A percentile compares a stretch with the other conserved stretches of the same genome.
phyloP scores from a whole-genome alignment of 306 rosid species.

The Cucumis cinereus region DNA sequence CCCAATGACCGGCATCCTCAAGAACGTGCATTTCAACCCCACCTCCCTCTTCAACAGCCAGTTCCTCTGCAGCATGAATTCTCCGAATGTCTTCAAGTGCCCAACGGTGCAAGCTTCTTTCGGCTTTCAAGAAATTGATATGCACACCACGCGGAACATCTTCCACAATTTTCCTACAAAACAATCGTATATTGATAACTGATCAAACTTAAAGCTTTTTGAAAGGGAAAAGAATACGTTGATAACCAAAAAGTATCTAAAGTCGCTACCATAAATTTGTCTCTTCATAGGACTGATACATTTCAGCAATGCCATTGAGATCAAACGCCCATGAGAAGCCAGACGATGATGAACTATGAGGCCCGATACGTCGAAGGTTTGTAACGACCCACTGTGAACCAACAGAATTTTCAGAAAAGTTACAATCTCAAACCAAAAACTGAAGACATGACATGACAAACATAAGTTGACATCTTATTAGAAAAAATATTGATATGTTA shows the following conservation, averaged over 20 bases:
- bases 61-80: constrained; percentile 85
- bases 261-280: constrained; percentile 62
- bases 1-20: constrained; percentile 99
- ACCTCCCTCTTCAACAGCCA: constrained; percentile 85
- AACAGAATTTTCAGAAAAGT: background rate
- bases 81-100: constrained; percentile 89
- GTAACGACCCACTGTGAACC: constrained; percentile 81
- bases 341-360: constrained; percentile 30
- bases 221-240: background rate
- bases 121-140: constrained; percentile 88
- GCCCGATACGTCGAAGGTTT: constrained; percentile 51
- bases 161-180: constrained; percentile 76
- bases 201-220: background rate
- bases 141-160: constrained; percentile 94
- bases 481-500: background rate
- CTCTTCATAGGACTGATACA: constrained; percentile 88
- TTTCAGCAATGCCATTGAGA: constrained; percentile 70
- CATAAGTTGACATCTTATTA: background rate
- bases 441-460: background rate
- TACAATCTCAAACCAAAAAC: constrained; percentile 7
- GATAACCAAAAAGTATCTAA: background rate
- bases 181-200: background rate
- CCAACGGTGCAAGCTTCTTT: constrained; percentile 97
- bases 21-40: constrained; percentile 99
- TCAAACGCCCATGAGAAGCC: constrained; percentile 77